Conservation (phyloP, 1,139 yeast genomes). For the Ogataea hybrid region DNA sequence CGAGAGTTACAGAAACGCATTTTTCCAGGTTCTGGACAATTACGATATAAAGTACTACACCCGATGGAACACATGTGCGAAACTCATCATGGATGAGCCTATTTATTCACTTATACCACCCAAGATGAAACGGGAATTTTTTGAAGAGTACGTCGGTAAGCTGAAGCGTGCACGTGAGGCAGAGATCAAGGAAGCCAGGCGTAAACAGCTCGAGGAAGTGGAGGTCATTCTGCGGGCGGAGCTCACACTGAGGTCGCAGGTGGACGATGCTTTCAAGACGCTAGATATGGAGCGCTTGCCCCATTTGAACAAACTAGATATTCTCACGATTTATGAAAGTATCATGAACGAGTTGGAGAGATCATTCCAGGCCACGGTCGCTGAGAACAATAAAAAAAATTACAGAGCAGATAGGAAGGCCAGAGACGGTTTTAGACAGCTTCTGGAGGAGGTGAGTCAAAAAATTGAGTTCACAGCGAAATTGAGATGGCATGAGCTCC, state of each 20-base stretch:
- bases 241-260: slow-evolving; percentile 26
- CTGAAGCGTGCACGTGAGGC: slow-evolving; percentile 42
- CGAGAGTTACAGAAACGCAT: slow-evolving; percentile 55
- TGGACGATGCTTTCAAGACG: slow-evolving; percentile 21
- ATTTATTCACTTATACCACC: slow-evolving; percentile 65
- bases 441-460: slow-evolving; percentile 39
- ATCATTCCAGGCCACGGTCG: slow-evolving; percentile 38
- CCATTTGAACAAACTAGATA: slow-evolving; percentile 61
- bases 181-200: slow-evolving; percentile 32
- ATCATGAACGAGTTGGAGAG: slow-evolving; percentile 43
- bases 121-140: slow-evolving; percentile 50
- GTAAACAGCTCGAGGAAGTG: slow-evolving; percentile 52
- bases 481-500: slow-evolving; percentile 59
- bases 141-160: slow-evolving; percentile 44
- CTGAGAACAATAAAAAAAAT: slow-evolving; percentile 39
- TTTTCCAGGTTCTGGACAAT: slow-evolving; percentile 45
- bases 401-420: slow-evolving; percentile 62
- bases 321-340: slow-evolving; percentile 51
- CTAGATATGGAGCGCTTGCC: slow-evolving; percentile 14
- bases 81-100: slow-evolving; percentile 58
- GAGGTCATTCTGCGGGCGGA: slow-evolving; percentile 37
- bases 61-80: slow-evolving; percentile 62
- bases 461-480: slow-evolving; percentile 45
- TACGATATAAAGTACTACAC: slow-evolving; percentile 54
- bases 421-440: slow-evolving; percentile 53